Evolutionary conservation across 1,284 basidiomycete species (phyloP), one percentile per base, ranked within the genome.

Genomic region (Ustilago sp.): DNA sequence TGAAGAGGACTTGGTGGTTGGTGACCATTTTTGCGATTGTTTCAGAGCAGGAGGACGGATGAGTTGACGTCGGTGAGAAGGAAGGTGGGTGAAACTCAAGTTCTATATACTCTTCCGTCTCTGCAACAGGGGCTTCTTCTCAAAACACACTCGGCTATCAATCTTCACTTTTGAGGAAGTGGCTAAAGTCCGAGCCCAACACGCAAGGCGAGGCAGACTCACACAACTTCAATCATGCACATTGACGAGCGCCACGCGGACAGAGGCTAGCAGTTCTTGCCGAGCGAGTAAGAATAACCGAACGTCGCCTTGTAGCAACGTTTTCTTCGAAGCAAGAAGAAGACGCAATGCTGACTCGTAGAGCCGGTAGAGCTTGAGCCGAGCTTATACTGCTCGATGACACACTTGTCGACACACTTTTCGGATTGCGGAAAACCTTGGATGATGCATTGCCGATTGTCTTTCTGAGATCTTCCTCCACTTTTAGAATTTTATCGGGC

Each of bases 1-100:
- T 74, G 68, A 78, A 78, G 64, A 78, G 64, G 15, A 78, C 53
- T 35, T 74, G 75, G 59, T 69, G 67, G 61, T 78, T 78, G 35
- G 69, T 74, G 59, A 78, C 75, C 75, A 77, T 77, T 17, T 59
- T 73, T 47, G 51, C 7, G 35, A 15, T 4, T 56, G 55, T 35
- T 32, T n/a, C 17, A 9, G 28, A 12, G 15, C 7, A 15, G n/a
- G 17, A 12, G 39, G 12, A 9, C 19, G 28, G 17, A 38, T 28
- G 28, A 48, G 12, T 28, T 31, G 35, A 28, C 8, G 3, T 36
- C 0, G 8, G n/a, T 9, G 36, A 8, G 36, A 38, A 38, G 36
- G 36, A 38, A 38, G 36, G 36, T 13, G 8, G 5, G 13, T 38
- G 36, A 38, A 38, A 13, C 36, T 13, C 8, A 38, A 6, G 36